phyloP scores from a whole-genome alignment of 2,329 filamentous ascomycete species.

The Ceratocystis ficicola region DNA sequence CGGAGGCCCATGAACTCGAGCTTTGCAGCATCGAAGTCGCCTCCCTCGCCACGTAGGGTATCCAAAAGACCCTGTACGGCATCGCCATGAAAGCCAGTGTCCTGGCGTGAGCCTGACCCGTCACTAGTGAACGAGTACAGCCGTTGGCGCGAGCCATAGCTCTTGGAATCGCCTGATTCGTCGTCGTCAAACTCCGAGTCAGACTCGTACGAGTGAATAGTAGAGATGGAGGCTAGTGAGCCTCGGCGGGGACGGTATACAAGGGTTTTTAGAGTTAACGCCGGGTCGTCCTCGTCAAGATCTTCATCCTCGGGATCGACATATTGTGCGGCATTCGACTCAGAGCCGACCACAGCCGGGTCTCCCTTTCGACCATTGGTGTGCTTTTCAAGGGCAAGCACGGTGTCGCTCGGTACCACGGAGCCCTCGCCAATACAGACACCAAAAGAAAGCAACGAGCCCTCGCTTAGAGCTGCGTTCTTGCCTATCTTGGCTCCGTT shows the following conservation, averaged over 20 bases:
- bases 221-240: slow-evolving; percentile 45
- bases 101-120: slow-evolving; percentile 48
- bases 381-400: slow-evolving; percentile 28
- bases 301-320: slow-evolving; percentile 38
- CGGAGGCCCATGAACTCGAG: slow-evolving; percentile 90
- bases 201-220: slow-evolving; percentile 37
- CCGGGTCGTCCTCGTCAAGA: slow-evolving; percentile 39
- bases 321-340: slow-evolving; percentile 41
- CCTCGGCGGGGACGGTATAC: slow-evolving; percentile 43
- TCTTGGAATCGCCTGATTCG: slow-evolving; percentile 26
- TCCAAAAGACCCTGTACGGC: slow-evolving; percentile 80
- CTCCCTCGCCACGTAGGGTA: slow-evolving; percentile 60
- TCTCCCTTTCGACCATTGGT: slow-evolving; percentile 28
- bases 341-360: slow-evolving; percentile 36
- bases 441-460: slow-evolving; percentile 67
- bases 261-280: slow-evolving; percentile 42
- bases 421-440: slow-evolving; percentile 57
- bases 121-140: slow-evolving; percentile 63
- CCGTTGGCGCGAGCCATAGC: slow-evolving; percentile 55
- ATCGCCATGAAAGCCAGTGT: slow-evolving; percentile 65
- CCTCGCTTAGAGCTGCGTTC: slow-evolving; percentile 54
- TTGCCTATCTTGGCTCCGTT: slow-evolving; percentile 55
- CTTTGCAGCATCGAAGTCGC: slow-evolving; percentile 69
- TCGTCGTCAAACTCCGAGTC: slow-evolving; percentile 55
- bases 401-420: slow-evolving; percentile 31